phyloP scores from a whole-genome alignment of 164 flowering plant species.

The Amborella trichopoda region DNA sequence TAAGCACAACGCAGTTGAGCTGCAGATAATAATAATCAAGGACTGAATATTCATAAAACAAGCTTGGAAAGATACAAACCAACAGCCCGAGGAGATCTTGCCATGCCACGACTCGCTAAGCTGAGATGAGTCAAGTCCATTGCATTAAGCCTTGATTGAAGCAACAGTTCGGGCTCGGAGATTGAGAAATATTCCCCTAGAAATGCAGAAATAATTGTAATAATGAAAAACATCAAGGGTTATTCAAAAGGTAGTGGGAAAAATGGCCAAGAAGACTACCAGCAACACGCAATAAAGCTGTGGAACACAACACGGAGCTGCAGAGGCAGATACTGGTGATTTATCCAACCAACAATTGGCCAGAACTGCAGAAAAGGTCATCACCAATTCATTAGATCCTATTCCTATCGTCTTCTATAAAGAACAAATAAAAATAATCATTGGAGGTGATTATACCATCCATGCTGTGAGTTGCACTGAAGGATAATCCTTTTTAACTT shows the following conservation, averaged over 20 bases:
- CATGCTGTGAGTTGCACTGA: conserved; percentile 72
- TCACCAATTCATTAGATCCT: conserved; percentile 7
- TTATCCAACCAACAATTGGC: conserved; percentile 85
- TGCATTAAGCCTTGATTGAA: no score
- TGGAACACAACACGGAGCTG: conserved; percentile 84
- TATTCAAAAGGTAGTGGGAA: no score
- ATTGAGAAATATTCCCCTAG: conserved; percentile 80
- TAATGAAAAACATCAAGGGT: background rate
- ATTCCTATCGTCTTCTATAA: background rate
- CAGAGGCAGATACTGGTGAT: conserved; percentile 68
- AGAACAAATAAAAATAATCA: background rate
- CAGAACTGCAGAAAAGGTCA: conserved; percentile 87
- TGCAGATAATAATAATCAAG: no score
- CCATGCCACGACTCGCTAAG: no score
- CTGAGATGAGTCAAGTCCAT: no score
- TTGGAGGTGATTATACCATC: conserved; percentile 33
- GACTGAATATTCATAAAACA: no score
- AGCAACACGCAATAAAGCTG: conserved; percentile 64
- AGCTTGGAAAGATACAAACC: no score
- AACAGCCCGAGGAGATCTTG: no score
- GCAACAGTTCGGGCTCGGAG: conserved; percentile 62
- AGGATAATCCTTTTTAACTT: conserved; percentile 68
- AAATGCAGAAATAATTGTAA: background rate
- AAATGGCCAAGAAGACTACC: conserved; percentile 26
- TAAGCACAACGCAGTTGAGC: no score